A percentile compares a stretch with the other conserved stretches of the same genome.
These are phyloP conservation scores for Boletus hoseneyae DNA, from an alignment of 1,284 basidiomycete species.

Conservation along the genomic window DNA sequence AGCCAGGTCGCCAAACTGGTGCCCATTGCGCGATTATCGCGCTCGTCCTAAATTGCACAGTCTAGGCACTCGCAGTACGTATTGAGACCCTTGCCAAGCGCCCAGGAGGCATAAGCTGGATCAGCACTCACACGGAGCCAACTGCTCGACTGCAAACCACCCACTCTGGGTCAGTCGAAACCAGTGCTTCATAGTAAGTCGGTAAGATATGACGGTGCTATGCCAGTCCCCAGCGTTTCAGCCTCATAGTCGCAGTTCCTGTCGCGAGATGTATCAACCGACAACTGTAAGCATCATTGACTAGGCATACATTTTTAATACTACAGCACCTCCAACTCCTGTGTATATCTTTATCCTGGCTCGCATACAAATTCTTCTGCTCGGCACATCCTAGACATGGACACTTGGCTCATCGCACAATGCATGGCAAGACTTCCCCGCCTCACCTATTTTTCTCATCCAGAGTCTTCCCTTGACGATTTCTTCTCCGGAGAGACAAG, in stretches of 20 bases:
- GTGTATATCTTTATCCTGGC: background rate
- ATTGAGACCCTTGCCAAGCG: too few species aligned
- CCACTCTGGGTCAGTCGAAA: background rate
- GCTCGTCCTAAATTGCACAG: background rate
- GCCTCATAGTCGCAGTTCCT: background rate
- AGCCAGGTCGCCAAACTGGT: too few species aligned
- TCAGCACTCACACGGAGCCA: background rate
- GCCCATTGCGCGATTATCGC: background rate
- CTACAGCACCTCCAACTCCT: background rate
- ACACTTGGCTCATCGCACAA: conserved; percentile 13
- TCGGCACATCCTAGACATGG: conserved; percentile 2
- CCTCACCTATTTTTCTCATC: conserved; percentile 14
- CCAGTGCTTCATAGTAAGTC: background rate
- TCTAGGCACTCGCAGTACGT: background rate
- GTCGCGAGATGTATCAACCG: background rate
- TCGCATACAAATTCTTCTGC: background rate
- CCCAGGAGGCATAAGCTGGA: background rate
- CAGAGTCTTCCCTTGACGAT: conserved; percentile 14
- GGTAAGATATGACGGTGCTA: background rate
- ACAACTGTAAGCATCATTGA: background rate
- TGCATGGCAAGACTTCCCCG: conserved; percentile 16
- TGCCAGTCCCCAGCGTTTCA: background rate
- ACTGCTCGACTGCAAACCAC: background rate
- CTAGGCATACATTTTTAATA: background rate
- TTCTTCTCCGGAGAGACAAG: conserved; percentile 13